A percentile compares a stretch with the other conserved stretches of the same genome.
phyloP scores from a whole-genome alignment of 1,284 basidiomycete genomes.

The Ceratobasidium sp. region DNA sequence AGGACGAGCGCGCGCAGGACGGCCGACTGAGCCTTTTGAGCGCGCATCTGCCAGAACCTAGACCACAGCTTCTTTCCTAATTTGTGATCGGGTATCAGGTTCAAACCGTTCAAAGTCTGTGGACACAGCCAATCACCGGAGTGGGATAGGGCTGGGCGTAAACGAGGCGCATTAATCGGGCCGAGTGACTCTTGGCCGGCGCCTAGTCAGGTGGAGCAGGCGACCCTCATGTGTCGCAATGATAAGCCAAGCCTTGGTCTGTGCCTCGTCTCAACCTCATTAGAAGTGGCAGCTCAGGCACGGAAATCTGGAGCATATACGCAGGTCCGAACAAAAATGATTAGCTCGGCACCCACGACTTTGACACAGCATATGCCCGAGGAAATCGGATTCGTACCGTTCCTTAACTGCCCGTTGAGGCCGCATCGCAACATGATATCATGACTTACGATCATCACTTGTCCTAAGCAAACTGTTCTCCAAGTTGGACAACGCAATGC shows the following conservation, averaged over 20 bases:
- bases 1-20: background rate
- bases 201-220: background rate
- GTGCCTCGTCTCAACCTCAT: too few relatives aligned
- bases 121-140: background rate
- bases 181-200: background rate
- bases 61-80: background rate
- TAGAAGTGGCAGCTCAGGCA: too few relatives aligned
- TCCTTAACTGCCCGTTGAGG: too few relatives aligned
- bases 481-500: too few relatives aligned
- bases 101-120: background rate
- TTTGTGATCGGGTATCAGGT: background rate
- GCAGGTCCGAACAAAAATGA: background rate
- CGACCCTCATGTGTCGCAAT: too few relatives aligned
- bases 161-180: background rate
- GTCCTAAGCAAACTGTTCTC: too few relatives aligned
- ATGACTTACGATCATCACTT: too few relatives aligned
- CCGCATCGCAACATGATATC: too few relatives aligned
- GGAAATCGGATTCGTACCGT: too few relatives aligned
- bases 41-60: background rate
- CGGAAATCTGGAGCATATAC: too few relatives aligned
- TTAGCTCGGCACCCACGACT: background rate
- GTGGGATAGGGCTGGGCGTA: background rate
- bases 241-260: too few relatives aligned
- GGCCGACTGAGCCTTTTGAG: background rate
- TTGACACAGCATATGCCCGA: background rate